Conservation (phyloP, 768 basidiomycete species). For the Kwoniella sp. region DNA sequence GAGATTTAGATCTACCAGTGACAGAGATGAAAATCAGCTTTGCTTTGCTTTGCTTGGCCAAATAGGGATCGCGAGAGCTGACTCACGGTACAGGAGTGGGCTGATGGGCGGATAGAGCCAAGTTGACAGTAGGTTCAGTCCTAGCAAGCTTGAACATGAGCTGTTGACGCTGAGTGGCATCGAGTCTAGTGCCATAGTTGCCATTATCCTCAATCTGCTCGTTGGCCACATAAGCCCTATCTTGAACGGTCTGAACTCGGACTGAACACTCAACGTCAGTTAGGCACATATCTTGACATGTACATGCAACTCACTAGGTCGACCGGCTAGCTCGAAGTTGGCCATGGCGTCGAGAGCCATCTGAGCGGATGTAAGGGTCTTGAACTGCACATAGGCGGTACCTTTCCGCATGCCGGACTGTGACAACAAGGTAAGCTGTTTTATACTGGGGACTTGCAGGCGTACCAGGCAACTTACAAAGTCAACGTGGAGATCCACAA, state of each 20-base stretch:
- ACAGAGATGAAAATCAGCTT: slow-evolving; percentile 4
- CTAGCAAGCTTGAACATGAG: slow-evolving; percentile 99
- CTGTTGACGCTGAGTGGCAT: slow-evolving; percentile 95
- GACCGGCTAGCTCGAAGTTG: slow-evolving; percentile 94
- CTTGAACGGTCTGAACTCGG: slow-evolving; percentile 41
- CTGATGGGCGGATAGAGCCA: slow-evolving; percentile 23
- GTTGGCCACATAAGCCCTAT: slow-evolving; percentile 31
- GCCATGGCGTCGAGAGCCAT: slow-evolving; percentile 99
- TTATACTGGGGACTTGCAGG: too few relatives aligned
- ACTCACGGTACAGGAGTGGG: slow-evolving; percentile 14
- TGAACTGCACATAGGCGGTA: slow-evolving; percentile 98
- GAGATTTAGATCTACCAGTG: slow-evolving; percentile 66
- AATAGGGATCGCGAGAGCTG: neutral
- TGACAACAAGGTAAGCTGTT: neutral
- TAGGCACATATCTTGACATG: neutral
- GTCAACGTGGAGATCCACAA: slow-evolving; percentile 78
- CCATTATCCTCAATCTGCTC: slow-evolving; percentile 75
- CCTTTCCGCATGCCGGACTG: slow-evolving; percentile 67
- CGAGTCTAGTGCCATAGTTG: slow-evolving; percentile 74
- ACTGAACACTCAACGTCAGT: slow-evolving; percentile 24
- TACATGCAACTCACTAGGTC: slow-evolving; percentile 65
- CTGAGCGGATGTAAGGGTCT: slow-evolving; percentile 86
- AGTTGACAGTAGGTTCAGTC: slow-evolving; percentile 58
- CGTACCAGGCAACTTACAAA: slow-evolving; percentile 45
- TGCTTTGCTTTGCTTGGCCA: too few relatives aligned